Evolutionary conservation across 441 rosid species (phyloP).

Genomic region (Erodium chrysanthum): DNA sequence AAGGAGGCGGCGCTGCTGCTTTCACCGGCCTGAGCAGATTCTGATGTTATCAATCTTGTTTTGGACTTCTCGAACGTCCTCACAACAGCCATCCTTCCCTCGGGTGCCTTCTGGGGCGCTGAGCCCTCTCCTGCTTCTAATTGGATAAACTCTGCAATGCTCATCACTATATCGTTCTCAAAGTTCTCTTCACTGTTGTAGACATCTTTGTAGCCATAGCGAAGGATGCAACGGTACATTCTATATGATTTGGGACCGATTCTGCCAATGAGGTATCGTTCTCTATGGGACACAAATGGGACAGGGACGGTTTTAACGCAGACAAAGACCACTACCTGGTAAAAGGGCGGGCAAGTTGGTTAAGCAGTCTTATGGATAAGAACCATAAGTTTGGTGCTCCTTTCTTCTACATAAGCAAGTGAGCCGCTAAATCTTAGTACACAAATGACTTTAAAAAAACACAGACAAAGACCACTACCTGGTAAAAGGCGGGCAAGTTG

Average conservation of each 20-base stretch:
- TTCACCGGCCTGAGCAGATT: constrained; percentile 32
- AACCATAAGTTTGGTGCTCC: no score
- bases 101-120: constrained; percentile 43
- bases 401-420: no score
- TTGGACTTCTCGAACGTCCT: constrained; percentile 43
- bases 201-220: constrained; percentile 90
- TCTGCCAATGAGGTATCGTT: constrained; percentile 88
- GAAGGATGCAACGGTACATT: constrained; percentile 86
- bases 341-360: constrained; percentile 87
- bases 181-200: constrained; percentile 68
- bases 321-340: constrained; percentile 72
- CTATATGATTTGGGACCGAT: constrained; percentile 82
- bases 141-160: constrained; percentile 92
- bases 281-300: constrained; percentile 70
- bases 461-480: constrained; percentile 79
- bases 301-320: constrained; percentile 93
- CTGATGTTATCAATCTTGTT: constrained; percentile 43
- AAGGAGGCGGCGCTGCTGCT: constrained; percentile 15
- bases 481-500: constrained; percentile 83
- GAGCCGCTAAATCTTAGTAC: no score
- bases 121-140: constrained; percentile 77
- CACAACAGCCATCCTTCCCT: constrained; percentile 90
- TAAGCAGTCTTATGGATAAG: no score
- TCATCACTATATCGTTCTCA: constrained; percentile 67
- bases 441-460: no score